These are phyloP conservation scores for Cladorrhinum sp. DNA, from an alignment of 2,329 filamentous ascomycete species.

Conservation along the genomic window DNA sequence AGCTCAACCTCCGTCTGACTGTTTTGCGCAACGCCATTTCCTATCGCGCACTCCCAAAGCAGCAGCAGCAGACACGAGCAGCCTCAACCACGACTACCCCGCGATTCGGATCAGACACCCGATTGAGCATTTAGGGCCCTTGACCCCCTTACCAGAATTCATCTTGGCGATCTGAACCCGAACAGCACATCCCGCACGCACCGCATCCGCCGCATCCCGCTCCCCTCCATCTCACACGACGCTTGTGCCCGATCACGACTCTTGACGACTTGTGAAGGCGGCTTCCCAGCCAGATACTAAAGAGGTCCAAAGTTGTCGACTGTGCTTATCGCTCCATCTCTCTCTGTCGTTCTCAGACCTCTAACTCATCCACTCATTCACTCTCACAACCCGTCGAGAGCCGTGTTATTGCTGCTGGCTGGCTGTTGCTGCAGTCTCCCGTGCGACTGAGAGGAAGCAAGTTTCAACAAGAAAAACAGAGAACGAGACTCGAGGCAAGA, in stretches of 20 bases:
- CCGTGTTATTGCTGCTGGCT: neutral
- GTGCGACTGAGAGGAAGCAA: neutral
- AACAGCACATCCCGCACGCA: conserved; percentile 4
- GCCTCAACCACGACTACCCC: neutral
- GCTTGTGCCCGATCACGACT: neutral
- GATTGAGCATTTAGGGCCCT: conserved; percentile 4
- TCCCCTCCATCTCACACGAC: neutral
- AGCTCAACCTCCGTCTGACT: conserved; percentile 3
- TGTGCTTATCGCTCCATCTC: neutral
- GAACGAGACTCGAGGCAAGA: conserved; percentile 10
- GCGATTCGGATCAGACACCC: conserved; percentile 9
- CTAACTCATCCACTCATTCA: neutral
- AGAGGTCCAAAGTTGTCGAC: too few species aligned
- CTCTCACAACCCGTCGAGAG: neutral
- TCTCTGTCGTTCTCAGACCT: neutral
- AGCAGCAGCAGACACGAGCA: neutral
- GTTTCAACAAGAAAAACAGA: neutral
- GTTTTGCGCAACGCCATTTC: neutral
- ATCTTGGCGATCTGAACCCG: conserved; percentile 16
- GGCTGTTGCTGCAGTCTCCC: neutral
- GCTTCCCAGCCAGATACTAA: too few species aligned
- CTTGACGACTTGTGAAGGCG: neutral
- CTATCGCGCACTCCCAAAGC: neutral
- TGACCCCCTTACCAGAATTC: neutral
- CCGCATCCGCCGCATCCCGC: neutral